Evolutionary conservation across 495 filamentous ascomycete genomes (phyloP).

Genomic region (Tuber melanosporum): DNA sequence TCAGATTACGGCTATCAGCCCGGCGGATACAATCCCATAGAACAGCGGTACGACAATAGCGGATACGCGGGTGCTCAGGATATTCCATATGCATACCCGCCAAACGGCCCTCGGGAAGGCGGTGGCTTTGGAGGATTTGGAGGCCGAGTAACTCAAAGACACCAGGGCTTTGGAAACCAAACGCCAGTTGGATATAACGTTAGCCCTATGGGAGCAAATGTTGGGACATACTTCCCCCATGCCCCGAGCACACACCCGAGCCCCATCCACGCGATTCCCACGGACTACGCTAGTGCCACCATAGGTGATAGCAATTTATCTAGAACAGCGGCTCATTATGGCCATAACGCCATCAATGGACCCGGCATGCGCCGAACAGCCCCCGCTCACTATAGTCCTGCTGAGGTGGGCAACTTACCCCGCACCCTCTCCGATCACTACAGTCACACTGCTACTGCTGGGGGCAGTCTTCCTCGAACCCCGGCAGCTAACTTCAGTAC

Average conservation of each 20-base stretch:
- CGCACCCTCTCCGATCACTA: neutral
- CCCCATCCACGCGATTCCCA: neutral
- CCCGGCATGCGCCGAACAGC: neutral
- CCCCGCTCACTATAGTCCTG: neutral
- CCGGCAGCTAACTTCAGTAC: neutral
- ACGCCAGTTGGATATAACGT: neutral
- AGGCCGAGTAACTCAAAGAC: neutral
- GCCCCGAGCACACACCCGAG: neutral
- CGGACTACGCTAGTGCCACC: neutral
- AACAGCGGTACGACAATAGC: neutral
- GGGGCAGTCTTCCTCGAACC: neutral
- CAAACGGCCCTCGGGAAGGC: neutral
- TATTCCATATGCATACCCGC: constrained; percentile 5
- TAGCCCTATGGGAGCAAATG: neutral
- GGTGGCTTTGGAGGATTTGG: neutral
- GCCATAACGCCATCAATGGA: neutral
- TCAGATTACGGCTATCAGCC: neutral
- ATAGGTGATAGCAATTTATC: neutral
- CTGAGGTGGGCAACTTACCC: constrained; percentile 1
- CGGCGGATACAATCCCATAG: neutral
- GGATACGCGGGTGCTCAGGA: neutral
- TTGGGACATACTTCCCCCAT: neutral
- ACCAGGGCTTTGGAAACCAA: neutral
- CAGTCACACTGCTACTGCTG: constrained; percentile 1
- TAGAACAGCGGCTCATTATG: neutral